Evolutionary conservation across 257 asterid genomes (phyloP).

Genomic region (Nicotiana undulata): DNA sequence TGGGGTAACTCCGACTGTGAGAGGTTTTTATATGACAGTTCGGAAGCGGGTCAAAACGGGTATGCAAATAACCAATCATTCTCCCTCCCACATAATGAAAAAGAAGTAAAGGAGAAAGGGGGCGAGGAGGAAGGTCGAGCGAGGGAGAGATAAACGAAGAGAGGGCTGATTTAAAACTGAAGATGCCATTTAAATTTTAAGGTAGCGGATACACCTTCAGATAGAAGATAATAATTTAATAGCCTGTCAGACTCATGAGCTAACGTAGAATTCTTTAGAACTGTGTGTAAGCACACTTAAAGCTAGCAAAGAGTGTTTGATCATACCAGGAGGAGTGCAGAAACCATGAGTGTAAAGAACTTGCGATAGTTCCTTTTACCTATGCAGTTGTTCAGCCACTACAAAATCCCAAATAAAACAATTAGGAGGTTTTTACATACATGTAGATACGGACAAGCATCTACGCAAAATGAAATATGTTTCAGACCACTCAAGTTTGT

Average conservation of each 20-base stretch:
- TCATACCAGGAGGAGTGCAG: constrained; percentile 91
- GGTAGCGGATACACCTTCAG: neutral
- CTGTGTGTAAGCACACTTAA: neutral
- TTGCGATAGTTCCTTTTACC: constrained; percentile 90
- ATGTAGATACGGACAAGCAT: neutral
- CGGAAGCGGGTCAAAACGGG: neutral
- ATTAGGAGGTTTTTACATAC: neutral
- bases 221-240: neutral
- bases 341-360: constrained; percentile 89
- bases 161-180: neutral
- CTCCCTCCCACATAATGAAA: neutral
- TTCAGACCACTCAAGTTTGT: constrained; percentile 1
- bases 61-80: neutral
- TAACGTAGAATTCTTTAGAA: neutral
- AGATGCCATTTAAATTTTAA: neutral
- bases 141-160: neutral
- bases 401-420: constrained; percentile 19
- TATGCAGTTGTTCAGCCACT: constrained; percentile 99
- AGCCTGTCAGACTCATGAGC: neutral
- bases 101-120: neutral
- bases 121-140: neutral
- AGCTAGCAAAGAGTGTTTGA: constrained; percentile 12
- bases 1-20: neutral
- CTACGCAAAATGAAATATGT: neutral
- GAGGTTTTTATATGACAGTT: neutral